These are phyloP conservation scores for Nakaseomyces bracarensis DNA, from an alignment of 1,139 yeast species.

Conservation along the genomic window DNA sequence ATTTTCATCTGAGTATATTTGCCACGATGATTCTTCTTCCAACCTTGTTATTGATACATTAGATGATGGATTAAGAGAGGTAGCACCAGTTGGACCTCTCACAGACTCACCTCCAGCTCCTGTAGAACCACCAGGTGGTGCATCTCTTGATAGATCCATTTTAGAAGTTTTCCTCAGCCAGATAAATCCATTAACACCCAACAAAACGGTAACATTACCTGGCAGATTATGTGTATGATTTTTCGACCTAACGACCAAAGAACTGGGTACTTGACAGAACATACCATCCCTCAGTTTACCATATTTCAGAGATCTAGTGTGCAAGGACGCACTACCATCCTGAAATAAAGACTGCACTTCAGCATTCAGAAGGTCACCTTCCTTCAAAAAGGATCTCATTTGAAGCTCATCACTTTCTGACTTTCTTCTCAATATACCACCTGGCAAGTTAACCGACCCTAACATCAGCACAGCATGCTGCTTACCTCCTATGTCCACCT, in stretches of 20 bases:
- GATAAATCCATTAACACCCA: conserved; percentile 91
- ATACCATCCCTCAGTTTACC: conserved; percentile 92
- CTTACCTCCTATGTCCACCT: conserved; percentile 88
- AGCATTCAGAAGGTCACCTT: conserved; percentile 93
- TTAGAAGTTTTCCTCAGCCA: conserved; percentile 77
- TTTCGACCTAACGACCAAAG: conserved; percentile 73
- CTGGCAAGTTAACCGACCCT: conserved; percentile 95
- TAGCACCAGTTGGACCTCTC: conserved; percentile 36
- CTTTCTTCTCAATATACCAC: conserved; percentile 90
- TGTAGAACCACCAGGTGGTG: conserved; percentile 29
- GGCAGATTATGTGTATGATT: conserved; percentile 82
- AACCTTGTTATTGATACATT: conserved; percentile 72
- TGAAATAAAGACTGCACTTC: conserved; percentile 87
- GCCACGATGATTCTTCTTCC: conserved; percentile 94
- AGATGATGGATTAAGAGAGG: conserved; percentile 43
- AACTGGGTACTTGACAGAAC: conserved; percentile 71
- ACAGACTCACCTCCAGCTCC: conserved; percentile 36
- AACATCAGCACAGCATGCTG: conserved; percentile 88
- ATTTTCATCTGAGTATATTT: conserved; percentile 85
- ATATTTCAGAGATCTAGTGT: conserved; percentile 88
- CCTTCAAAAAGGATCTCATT: conserved; percentile 89
- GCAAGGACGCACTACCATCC: conserved; percentile 90
- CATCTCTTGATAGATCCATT: conserved; percentile 28
- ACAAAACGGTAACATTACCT: conserved; percentile 79
- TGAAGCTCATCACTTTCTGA: conserved; percentile 93